Base-by-base conservation (phyloP, 441 rosid genomes). In the Omphalea diandra region DNA sequence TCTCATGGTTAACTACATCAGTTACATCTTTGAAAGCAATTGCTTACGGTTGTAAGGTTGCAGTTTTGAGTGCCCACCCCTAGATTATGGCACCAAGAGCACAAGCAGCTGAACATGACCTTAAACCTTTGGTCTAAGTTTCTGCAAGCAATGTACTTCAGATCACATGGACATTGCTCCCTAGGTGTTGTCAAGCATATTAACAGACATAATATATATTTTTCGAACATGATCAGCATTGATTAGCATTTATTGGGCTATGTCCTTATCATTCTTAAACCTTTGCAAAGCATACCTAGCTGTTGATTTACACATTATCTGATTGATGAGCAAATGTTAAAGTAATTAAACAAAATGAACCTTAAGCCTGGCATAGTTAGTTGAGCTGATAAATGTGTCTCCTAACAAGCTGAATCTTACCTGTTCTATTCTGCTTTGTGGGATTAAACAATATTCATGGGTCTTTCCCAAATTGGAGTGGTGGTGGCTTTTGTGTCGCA, bases 271-370 rank as follows among this genome's bases (percentile, higher is more conserved):
- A 27, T 33, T 65, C 49, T 22, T 0, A 3, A 22, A 9, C 32
- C 40, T 29, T 35, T 31, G 27, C 18, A 18, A 20, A 65, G n/a
- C 57, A 38, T 36, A 11, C 31, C 9, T 27, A 20, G 18, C 59
- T 2, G 0, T 22, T 32, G 36, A 14, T 43, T 41, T 46, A 63
- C 35, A 22, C 20, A 31, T 40, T 10, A 41, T 43, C 32, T 26
- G 22, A 55, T 18, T 68, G 18, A 24, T 15, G 22, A 53, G 26
- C 56, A 32, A 33, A 53, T 54, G 31, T 14, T 36, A 15, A 54
- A 18, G 35, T 40, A 52, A 50, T 67, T 26, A 17, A 67, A 18
- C 10, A 33, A 64, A 64, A 43, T 46, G 27, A 46, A 64, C 24
- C 36, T 64, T 15, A 3, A 47, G 24, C 18, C 10, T 43, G 38